These are phyloP conservation scores for Oleoguttula mirabilis DNA, from an alignment of 495 filamentous ascomycete species.

Conservation along the genomic window DNA sequence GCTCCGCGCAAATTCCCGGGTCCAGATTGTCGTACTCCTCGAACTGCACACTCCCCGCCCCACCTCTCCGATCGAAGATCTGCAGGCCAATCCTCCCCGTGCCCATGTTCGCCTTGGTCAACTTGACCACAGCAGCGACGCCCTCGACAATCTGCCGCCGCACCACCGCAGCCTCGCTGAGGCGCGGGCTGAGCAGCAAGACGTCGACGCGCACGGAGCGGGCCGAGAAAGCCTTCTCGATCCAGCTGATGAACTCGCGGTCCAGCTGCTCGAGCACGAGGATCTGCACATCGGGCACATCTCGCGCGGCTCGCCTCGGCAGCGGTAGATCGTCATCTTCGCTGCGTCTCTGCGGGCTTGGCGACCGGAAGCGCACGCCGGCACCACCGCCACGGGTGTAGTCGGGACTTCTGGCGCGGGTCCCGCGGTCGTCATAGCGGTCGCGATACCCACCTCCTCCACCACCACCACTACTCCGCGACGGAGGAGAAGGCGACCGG, in stretches of 20 bases:
- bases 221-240: constrained; percentile 60
- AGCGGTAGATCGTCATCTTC: constrained; percentile 52
- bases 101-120: constrained; percentile 54
- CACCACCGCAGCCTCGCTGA: constrained; percentile 63
- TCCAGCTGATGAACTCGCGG: constrained; percentile 67
- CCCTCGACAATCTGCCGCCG: constrained; percentile 80
- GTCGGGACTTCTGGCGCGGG: constrained; percentile 36
- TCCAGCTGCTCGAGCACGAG: constrained; percentile 71
- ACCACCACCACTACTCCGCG: no score
- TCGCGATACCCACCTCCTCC: constrained; percentile 48
- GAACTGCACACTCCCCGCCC: constrained; percentile 58
- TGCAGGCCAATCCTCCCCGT: constrained; percentile 64
- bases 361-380: constrained; percentile 53
- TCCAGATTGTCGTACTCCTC: constrained; percentile 78
- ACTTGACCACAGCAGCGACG: constrained; percentile 69
- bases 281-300: constrained; percentile 87
- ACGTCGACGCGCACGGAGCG: constrained; percentile 62
- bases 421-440: constrained; percentile 39
- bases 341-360: constrained; percentile 38
- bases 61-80: constrained; percentile 74
- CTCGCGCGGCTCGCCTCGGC: constrained; percentile 56
- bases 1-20: constrained; percentile 59
- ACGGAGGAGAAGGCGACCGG: constrained; percentile 39
- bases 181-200: constrained; percentile 63
- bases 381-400: constrained; percentile 31